Evolutionary conservation across 2,329 filamentous ascomycete species (phyloP), one percentile per base, ranked within the genome.

Genomic region (Aspergillus fischeri): DNA sequence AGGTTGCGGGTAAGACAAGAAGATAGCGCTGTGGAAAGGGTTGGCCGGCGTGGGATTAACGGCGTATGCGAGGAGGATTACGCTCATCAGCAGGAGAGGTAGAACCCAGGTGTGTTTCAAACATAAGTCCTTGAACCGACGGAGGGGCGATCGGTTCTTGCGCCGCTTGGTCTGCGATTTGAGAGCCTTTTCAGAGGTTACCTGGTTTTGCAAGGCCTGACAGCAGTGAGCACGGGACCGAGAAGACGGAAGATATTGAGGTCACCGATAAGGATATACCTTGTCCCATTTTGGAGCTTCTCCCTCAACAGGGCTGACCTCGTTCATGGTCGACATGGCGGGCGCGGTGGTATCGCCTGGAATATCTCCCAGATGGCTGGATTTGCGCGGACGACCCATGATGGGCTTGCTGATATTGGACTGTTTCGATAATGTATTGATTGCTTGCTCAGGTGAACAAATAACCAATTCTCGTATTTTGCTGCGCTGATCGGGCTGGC

Each of bases 1-100:
- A 17, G 88, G 84, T 57, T 92, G 81, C 56, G 85, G 84, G 78
- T 97, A 97, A 52, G 92, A 94, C 59, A 97, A 86, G 81, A 96
- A 96, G 74, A 97, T 86, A 73, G 91, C 92, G 75, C 81, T 83
- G 76, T 90, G 83, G 62, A 96, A 73, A 11, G 89, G 89, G 74
- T 97, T 97, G 57, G 87, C 85, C 60, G 87, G 81, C 65, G 83
- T 85, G 4, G 92, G 93, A 71, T 92, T 88, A 69, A 90, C 72
- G 63, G 86, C 84, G 76, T 93, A 97, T 60, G 85, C 80, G 51
- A 80, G 75, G 58, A 90, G 76, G 69, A 92, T 81, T 69, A 86
- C 67, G 58, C 81, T 60, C 57, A 91, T 75, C 57, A 95, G 77
- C 63, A 89, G 73, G 57, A 94, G 82, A 25, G 93, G 92, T 51